Evolutionary conservation across 495 filamentous ascomycete genomes (phyloP), one percentile per base, ranked within the genome.

Genomic region (Aspergillus haitiensis): DNA sequence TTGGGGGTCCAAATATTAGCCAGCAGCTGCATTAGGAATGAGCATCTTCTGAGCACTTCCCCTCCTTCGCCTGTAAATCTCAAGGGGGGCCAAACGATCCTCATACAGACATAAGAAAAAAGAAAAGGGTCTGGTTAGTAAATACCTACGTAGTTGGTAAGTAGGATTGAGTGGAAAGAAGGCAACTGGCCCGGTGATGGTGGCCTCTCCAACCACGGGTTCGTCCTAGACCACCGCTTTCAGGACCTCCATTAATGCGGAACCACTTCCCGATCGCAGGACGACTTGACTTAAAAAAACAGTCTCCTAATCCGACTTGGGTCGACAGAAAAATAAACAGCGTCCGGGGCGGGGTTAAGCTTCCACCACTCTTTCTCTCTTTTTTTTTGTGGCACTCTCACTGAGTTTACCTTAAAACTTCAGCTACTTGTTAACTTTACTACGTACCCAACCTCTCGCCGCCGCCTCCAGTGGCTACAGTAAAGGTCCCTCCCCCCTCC

Each of bases 191-290:
- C 21, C 21, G 21, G 56, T 51, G 56, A 58, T 21, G 3, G 33
- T 12, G 11, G 21, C 12, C 40, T 57, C 32, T 13, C 21, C 47
- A 59, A 52, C 60, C 60, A 63, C 55, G 55, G 55, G 45, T 59
- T 58, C 55, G 21, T 58, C 31, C 16, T 32, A 16, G 42, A 51
- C n/a, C 15, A 45, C 61, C 58, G 62, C 51, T 64, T 64, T 58
- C 62, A 56, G 58, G 35, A 49, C 40, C 11, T 35, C 21, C 21
- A 27, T 18, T 44, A 27, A 55, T 44, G 54, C 55, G 45, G 52
- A 31, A 55, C 55, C 56, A 57, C 62, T 46, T 50, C 59, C 46
- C 53, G 64, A 58, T 62, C 56, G 64, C 59, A 59, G 61, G 48
- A 16, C 40, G 42, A 33, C 44, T 36, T 27, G 6, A 15, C 39